phyloP scores from a whole-genome alignment of 108 stramenopile species.

The Chaetoceros tenuissimus region DNA sequence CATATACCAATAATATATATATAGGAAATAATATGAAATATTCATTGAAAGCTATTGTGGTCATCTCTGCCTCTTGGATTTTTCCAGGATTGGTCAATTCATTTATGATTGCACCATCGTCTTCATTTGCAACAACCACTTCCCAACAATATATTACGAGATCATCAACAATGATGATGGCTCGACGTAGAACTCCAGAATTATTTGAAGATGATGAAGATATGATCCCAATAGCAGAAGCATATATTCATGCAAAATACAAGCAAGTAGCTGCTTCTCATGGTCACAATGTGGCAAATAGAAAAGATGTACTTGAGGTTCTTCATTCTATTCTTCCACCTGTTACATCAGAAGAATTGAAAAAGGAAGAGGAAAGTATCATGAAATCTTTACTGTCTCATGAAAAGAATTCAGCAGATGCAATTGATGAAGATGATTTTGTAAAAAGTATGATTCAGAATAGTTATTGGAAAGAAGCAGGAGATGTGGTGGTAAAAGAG shows the following conservation, averaged over 20 bases:
- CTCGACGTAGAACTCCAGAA: too few relatives aligned
- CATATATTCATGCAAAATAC: conserved; percentile 11
- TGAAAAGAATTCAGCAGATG: background rate
- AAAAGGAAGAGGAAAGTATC: conserved; percentile 2
- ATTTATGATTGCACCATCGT: too few relatives aligned
- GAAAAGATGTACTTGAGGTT: conserved; percentile 6
- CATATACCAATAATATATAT: too few relatives aligned
- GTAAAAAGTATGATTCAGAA: conserved; percentile 12
- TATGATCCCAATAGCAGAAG: conserved; percentile 9
- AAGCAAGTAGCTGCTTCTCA: conserved; percentile 6
- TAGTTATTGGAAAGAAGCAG: conserved; percentile 11
- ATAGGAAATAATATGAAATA: too few relatives aligned
- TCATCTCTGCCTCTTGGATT: too few relatives aligned
- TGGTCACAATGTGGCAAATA: background rate
- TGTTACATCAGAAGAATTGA: conserved; percentile 9
- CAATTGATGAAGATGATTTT: conserved; percentile 14
- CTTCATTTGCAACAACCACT: too few relatives aligned
- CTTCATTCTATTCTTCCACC: conserved; percentile 9
- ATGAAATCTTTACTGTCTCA: too few relatives aligned
- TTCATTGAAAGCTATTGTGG: too few relatives aligned
- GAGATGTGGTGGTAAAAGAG: conserved; percentile 15
- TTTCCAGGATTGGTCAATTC: too few relatives aligned
- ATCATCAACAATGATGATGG: background rate
- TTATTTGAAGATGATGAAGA: conserved; percentile 16
- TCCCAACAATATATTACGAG: too few relatives aligned